Base-by-base conservation (phyloP, 345 rosid species). In the Sonneratia alba region DNA sequence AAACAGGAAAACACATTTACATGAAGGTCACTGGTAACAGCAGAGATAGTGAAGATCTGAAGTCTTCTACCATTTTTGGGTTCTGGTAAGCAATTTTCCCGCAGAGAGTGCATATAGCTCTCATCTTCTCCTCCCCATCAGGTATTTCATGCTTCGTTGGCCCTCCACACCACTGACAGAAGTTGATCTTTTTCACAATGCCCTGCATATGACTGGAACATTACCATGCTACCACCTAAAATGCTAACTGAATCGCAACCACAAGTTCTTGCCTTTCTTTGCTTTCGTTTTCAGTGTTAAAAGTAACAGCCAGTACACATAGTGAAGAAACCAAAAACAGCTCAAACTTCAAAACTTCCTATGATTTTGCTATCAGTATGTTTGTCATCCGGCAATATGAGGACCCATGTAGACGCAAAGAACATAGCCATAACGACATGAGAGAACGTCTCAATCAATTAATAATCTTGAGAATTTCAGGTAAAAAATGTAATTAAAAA, bases 161-260 rank as follows among this genome's bases (percentile, higher is more conserved):
- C 40, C 96, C 97, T 72, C 99, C 97, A 82, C 99, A 95, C 96
- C 91, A 90, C 81, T 92, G 99, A 77, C 99, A 95, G 74, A 92
- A 95, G 70, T 86, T 90, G 74, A 90, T 88, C 83, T 77, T 95
- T 61, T 79, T 84, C 24, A 67, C 87, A 80, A 78, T 84, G 0
- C 87, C 92, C 97, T 90, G 81, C 65, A 66, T 9, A 42, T 66
- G 38, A 32, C 16, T 43, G 16, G 1, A 7, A 6, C 42, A 42
- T 61, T 45, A 73, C 36, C 2, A 62, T 34, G 66, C 6, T 18
- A 57, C 63, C n/a, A 21, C 4, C 21, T 27, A 62, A 22, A 19
- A n/a, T n/a, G 34, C 63, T 19, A 57, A n/a, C 3, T n/a, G 3
- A 18, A 16, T 53, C 21, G 32, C 63, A 57, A 57, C 10, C 63